Evolutionary conservation across 1,284 basidiomycete genomes (phyloP).

Genomic region (Coniophora puteana): DNA sequence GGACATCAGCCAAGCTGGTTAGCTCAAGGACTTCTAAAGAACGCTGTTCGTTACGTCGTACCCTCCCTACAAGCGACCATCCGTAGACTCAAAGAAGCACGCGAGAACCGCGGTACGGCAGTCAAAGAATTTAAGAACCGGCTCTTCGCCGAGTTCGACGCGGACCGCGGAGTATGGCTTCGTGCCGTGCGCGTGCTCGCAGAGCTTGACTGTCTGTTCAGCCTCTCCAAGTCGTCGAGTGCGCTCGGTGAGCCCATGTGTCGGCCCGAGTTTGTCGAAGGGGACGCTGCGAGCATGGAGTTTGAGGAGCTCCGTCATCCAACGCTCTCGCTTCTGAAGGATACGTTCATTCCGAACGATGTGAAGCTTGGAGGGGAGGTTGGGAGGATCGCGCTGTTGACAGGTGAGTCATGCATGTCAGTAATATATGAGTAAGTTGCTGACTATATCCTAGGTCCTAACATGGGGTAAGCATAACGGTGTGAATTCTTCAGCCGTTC

Average conservation of each 20-base stretch:
- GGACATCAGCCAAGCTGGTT: not conserved
- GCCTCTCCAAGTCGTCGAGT: conserved; percentile 85
- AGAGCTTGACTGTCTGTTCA: conserved; percentile 92
- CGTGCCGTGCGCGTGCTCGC: conserved; percentile 76
- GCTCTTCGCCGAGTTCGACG: conserved; percentile 85
- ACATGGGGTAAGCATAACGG: conserved; percentile 70
- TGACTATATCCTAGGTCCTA: conserved; percentile 58
- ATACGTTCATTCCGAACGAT: conserved; percentile 93
- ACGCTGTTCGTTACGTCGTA: conserved; percentile 72
- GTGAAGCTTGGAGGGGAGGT: conserved; percentile 80
- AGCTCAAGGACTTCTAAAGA: conserved; percentile 37
- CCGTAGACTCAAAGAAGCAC: conserved; percentile 84
- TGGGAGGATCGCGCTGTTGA: conserved; percentile 84
- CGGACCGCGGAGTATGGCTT: conserved; percentile 77
- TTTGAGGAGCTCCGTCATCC: conserved; percentile 88
- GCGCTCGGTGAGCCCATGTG: conserved; percentile 93
- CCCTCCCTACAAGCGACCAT: conserved; percentile 70
- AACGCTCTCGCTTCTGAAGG: conserved; percentile 61
- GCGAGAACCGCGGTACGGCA: conserved; percentile 77
- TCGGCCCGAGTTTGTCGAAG: conserved; percentile 84
- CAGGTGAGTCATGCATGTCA: conserved; percentile 50
- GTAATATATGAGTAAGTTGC: conserved; percentile 3
- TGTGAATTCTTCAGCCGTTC: not conserved
- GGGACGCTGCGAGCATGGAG: conserved; percentile 74
- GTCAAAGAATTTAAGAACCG: conserved; percentile 81